Evolutionary conservation across 164 flowering plant species (phyloP).

Genomic region (Malania oleifera): DNA sequence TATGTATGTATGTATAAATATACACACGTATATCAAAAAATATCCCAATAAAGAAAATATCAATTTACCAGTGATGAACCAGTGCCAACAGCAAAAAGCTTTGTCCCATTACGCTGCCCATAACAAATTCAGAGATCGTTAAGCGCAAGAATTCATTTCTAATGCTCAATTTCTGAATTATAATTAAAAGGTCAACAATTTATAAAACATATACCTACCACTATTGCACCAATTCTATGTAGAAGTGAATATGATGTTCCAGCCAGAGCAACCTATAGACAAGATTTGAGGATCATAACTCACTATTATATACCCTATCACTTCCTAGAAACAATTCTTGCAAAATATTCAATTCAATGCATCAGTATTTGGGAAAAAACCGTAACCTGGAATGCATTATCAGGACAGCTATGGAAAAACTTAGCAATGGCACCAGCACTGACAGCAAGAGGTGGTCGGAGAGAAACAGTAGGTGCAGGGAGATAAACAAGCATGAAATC

Average conservation of each 20-base stretch:
- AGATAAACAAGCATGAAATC: conserved; percentile 99
- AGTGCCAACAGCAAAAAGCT: conserved; percentile 95
- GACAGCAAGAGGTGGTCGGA: conserved; percentile 63
- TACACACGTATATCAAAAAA: too few relatives aligned
- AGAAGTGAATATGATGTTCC: conserved; percentile 78
- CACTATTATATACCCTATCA: too few relatives aligned
- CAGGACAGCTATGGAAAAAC: conserved; percentile 86
- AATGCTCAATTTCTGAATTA: too few relatives aligned
- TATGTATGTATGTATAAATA: too few relatives aligned
- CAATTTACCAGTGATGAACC: conserved; percentile 75
- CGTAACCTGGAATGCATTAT: conserved; percentile 91
- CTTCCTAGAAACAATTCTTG: not conserved
- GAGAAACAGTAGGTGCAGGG: conserved; percentile 97
- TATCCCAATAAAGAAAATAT: conserved; percentile 1
- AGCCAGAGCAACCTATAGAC: conserved; percentile 70
- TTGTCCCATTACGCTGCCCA: conserved; percentile 91
- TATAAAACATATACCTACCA: conserved; percentile 36
- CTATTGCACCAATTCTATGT: conserved; percentile 82
- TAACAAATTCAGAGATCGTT: conserved; percentile 5
- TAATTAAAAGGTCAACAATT: too few relatives aligned
- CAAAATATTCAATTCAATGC: not conserved
- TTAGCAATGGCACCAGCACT: conserved; percentile 81
- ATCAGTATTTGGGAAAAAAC: conserved; percentile 1
- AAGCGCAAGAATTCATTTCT: not conserved
- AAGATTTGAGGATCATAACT: conserved; percentile 10